Base-by-base conservation (phyloP, 2,329 filamentous ascomycete species). In the Mycocentrospora acerina region DNA sequence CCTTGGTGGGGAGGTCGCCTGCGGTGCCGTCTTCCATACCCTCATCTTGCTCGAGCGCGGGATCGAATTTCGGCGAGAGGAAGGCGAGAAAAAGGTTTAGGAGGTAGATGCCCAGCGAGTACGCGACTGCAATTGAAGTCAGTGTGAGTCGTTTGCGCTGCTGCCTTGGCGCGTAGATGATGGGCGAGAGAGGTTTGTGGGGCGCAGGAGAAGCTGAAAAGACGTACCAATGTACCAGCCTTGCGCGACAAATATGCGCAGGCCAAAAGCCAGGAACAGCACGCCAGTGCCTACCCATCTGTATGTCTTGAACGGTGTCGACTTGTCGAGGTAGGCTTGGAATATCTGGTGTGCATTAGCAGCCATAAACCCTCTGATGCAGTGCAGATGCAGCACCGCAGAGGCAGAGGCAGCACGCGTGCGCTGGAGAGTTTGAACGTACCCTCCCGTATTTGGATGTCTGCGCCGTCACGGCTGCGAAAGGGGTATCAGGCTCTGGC, bases 31-130 rank as follows among this genome's bases (percentile, higher is more conserved):
- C 91, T 71, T 98, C 93, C 79, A 97, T 91, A 53, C 94, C 90
- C 66, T 90, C 93, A 69, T 98, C 93, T 67, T 90, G 77, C 66
- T 95, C 91, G 65, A 93, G 88, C 51, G 90, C 95, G 39, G 93
- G 93, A 74, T 98, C 93, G 76, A 98, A 97, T 76, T 98, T 98
- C 59, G 93, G 93, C 64, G 91, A 88, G 38, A 98, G 80, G 77
- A 98, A 98, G 57, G 93, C 93, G 67, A 98, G 88, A 80, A 98
- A 98, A 45, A 98, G 83, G 74, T 98, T 98, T 46, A 98, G 84
- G 32, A 98, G 87, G 77, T 98, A 98, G 72, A 98, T 98, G 57
- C 91, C 93, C 39, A 98, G 83, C 25, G 91, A 93, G 71, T 98
- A 98, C 55, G 90, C 91, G 60, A 98, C 93, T 95, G 47, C 25